Conservation (phyloP, 73 alveolate genomes). For the Paraurostyla sp. region DNA sequence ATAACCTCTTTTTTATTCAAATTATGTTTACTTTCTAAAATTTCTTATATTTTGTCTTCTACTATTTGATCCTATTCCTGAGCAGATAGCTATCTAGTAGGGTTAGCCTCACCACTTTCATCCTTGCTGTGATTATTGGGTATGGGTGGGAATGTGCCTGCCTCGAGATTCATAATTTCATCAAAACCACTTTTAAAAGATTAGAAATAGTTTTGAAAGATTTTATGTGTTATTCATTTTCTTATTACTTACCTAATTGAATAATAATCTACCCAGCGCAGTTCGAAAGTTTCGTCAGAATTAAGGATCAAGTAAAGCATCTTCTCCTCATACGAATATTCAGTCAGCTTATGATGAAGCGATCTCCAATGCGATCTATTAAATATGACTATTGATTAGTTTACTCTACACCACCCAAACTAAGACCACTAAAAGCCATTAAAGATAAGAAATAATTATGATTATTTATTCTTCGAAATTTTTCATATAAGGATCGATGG, state of each 20-base stretch:
- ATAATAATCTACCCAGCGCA: conserved; percentile 66
- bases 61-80: conserved; percentile 7
- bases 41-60: conserved; percentile 33
- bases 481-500: background rate
- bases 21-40: conserved; percentile 57
- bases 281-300: conserved; percentile 63
- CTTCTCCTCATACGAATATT: conserved; percentile 61
- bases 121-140: background rate
- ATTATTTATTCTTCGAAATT: background rate
- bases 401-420: conserved; percentile 54
- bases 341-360: conserved; percentile 26
- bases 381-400: background rate
- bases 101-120: conserved; percentile 6
- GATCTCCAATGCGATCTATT: conserved; percentile 52
- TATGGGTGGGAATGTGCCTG: background rate
- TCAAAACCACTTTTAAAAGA: conserved; percentile 36
- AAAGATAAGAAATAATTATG: background rate
- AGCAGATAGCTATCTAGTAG: background rate
- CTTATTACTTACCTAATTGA: conserved; percentile 10
- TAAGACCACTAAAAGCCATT: conserved; percentile 17
- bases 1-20: too few species aligned
- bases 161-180: conserved; percentile 48
- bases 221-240: too few species aligned
- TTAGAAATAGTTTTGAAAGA: too few species aligned
- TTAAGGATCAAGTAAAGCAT: conserved; percentile 55